phyloP scores from a whole-genome alignment of 305 asterid species.

The Fraxinus floribunda region DNA sequence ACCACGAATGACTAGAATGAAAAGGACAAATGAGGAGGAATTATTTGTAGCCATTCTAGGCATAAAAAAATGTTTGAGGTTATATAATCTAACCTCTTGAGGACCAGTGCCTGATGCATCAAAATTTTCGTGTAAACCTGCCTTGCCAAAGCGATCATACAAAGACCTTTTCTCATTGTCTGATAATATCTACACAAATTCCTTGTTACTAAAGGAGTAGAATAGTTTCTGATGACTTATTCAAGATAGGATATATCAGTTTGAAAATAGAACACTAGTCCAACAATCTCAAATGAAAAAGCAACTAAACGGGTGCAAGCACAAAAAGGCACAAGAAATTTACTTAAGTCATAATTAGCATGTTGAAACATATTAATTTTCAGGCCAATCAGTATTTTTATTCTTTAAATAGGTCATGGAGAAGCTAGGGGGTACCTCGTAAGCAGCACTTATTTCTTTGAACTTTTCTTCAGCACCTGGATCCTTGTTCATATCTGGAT shows the following conservation, averaged over 20 bases:
- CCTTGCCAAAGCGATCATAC: conserved; percentile 89
- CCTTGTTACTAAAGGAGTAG: conserved; percentile 26
- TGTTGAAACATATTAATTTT: not conserved
- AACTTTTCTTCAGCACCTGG: conserved; percentile 90
- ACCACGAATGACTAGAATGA: conserved; percentile 12
- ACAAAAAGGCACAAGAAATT: conserved; percentile 8
- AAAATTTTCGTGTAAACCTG: conserved; percentile 73
- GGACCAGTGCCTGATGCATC: conserved; percentile 52
- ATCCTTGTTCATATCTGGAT: conserved; percentile 87
- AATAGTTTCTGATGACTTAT: conserved; percentile 19
- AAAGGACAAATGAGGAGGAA: conserved; percentile 3
- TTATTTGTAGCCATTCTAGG: conserved; percentile 16
- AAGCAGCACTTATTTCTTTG: conserved; percentile 91
- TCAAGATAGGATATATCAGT: not conserved
- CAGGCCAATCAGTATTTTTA: not conserved
- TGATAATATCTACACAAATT: conserved; percentile 68
- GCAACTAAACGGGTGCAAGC: conserved; percentile 1
- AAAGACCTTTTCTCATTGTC: conserved; percentile 76
- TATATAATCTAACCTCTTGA: conserved; percentile 54
- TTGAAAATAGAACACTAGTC: not conserved
- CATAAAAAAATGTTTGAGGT: not conserved
- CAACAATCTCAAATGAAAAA: not conserved
- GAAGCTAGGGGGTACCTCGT: conserved; percentile 59
- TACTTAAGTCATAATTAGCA: not conserved
- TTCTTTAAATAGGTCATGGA: not conserved